Percentiles rank a stretch among this genome's conserved stretches.
Conservation (phyloP, 805 yeast genomes). For the Candida coquimbonensis region DNA sequence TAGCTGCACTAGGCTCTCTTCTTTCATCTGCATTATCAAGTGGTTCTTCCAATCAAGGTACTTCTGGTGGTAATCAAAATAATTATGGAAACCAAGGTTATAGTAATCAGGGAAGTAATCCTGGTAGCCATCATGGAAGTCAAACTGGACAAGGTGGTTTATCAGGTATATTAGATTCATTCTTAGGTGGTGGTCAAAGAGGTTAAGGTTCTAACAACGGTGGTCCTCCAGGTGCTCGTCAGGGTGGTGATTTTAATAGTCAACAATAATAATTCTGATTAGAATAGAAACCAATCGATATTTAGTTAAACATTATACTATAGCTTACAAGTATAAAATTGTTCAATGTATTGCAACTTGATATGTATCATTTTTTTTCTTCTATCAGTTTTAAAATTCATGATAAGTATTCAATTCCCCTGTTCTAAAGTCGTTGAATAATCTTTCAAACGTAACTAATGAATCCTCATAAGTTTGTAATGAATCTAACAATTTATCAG, state of each 20-base stretch:
- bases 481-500: conserved; percentile 13
- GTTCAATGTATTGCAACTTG: too few relatives aligned
- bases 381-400: conserved; percentile 5
- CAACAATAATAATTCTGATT: too few relatives aligned
- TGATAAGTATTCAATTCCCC: conserved; percentile 11
- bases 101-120: not conserved
- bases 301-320: too few relatives aligned
- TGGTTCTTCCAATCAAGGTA: not conserved
- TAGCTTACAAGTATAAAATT: too few relatives aligned
- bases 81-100: not conserved
- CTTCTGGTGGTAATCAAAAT: too few relatives aligned
- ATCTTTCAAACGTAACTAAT: conserved; percentile 14
- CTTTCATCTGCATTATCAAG: not conserved
- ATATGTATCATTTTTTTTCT: too few relatives aligned
- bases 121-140: not conserved
- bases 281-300: too few relatives aligned
- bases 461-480: conserved; percentile 11
- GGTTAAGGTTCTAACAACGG: not conserved
- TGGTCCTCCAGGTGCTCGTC: not conserved
- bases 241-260: not conserved
- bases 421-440: conserved; percentile 16
- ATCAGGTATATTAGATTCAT: too few relatives aligned
- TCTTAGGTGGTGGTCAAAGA: not conserved
- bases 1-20: not conserved
- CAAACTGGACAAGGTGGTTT: conserved; percentile 1